Evolutionary conservation across 2,329 filamentous ascomycete genomes (phyloP), one percentile per base, ranked within the genome.

Genomic region (Aspergillus pseudonomiae): DNA sequence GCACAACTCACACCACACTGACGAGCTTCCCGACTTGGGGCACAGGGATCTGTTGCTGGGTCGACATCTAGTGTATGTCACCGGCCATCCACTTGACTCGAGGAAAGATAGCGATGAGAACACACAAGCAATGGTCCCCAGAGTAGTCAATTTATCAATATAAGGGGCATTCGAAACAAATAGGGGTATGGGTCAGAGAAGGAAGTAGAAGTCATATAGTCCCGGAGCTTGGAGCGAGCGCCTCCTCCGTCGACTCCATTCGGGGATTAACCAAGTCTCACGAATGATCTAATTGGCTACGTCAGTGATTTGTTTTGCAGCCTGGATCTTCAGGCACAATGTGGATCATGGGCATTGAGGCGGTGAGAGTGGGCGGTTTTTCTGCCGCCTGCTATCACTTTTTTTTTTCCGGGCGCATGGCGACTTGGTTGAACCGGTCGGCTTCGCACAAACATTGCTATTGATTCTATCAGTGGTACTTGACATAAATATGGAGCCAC

Each of bases 21-120:
- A 82, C 75, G 61, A 82, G 77, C 70, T 77, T 79, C 72, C 80
- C 80, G 60, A 78, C 75, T 60, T 80, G 73, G 70, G 78, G 72
- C 66, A 77, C 72, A 61, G 74, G 70, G 66, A 72, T 73, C 62
- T 74, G 72, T 69, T 75, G 72, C 73, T 75, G 71, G 63, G 75
- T 76, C 72, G 78, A 77, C 78, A 80, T 80, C 71, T 79, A 77
- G 70, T 70, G 70, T 68, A 75, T 74, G 68, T 71, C 71, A 70
- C 71, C 72, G 65, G 69, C 71, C 75, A 77, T 77, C 73, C 68
- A 73, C 70, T 67, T 63, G 70, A 70, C 64, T 66, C 66, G 64
- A 68, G 66, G 56, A 67, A 61, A 55, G 57, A 32, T 30, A 60
- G 65, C 50, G 30, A 55, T 45, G 34, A 61, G 39, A 5, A 54